Percentiles rank a stretch among this genome's conserved stretches.
phyloP scores from a whole-genome alignment of 306 rosid species.

The Castanea crenata region DNA sequence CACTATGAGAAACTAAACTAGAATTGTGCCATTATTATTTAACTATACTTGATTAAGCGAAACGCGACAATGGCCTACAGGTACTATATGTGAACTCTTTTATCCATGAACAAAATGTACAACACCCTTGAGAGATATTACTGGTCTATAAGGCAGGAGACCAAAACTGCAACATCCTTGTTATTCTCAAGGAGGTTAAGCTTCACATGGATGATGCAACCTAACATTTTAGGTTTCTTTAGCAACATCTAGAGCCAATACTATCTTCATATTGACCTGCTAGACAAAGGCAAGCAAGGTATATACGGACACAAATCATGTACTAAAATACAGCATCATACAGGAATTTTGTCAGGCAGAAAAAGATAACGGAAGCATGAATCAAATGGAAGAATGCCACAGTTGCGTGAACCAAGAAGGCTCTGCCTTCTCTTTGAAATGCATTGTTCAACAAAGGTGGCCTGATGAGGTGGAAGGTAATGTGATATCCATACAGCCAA shows the following conservation, averaged over 20 bases:
- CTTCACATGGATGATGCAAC: neutral
- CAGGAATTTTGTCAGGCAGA: conserved; percentile 33
- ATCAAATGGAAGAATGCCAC: conserved; percentile 68
- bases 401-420: conserved; percentile 61
- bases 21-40: conserved; percentile 14
- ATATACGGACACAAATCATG: neutral
- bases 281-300: neutral
- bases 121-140: conserved; percentile 4
- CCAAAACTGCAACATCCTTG: conserved; percentile 16
- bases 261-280: neutral
- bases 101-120: conserved; percentile 39
- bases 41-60: neutral
- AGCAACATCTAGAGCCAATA: neutral
- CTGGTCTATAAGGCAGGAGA: conserved; percentile 20
- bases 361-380: conserved; percentile 69
- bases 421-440: conserved; percentile 64
- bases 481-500: conserved; percentile 72
- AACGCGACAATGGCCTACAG: conserved; percentile 5
- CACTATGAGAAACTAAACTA: neutral
- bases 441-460: conserved; percentile 65
- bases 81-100: neutral
- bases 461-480: conserved; percentile 66
- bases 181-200: conserved; percentile 4
- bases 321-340: neutral
- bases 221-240: neutral